A percentile compares a stretch with the other conserved stretches of the same genome.
phyloP scores from a whole-genome alignment of 2,329 filamentous ascomycete species.

The Fusarium humuli region DNA sequence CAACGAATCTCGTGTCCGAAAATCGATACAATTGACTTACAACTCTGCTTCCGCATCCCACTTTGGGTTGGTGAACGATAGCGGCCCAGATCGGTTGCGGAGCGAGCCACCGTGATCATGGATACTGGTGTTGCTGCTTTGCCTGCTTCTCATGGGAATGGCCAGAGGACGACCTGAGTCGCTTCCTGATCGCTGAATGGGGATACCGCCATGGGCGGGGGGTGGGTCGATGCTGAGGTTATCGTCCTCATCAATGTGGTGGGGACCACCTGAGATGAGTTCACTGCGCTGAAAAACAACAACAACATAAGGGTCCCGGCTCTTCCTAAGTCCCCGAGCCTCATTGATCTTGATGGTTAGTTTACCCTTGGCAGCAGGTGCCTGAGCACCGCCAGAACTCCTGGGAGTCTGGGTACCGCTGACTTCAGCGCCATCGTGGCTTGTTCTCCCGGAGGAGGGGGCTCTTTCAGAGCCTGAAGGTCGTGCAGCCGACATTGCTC shows the following conservation, averaged over 20 bases:
- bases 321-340: constrained; percentile 82
- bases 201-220: constrained; percentile 61
- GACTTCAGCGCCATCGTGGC: constrained; percentile 58
- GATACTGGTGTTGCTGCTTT: constrained; percentile 93
- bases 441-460: constrained; percentile 52
- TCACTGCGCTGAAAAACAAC: constrained; percentile 98
- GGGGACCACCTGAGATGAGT: constrained; percentile 89
- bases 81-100: constrained; percentile 67
- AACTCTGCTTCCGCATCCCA: constrained; percentile 98
- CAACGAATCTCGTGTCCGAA: background rate
- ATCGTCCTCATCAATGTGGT: constrained; percentile 71
- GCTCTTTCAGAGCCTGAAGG: constrained; percentile 61
- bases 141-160: constrained; percentile 95
- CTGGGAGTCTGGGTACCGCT: constrained; percentile 66
- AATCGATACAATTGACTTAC: constrained; percentile 65
- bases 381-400: constrained; percentile 66
- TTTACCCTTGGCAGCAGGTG: constrained; percentile 83
- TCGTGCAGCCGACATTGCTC: constrained; percentile 78
- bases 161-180: constrained; percentile 88
- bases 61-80: constrained; percentile 81
- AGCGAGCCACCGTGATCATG: constrained; percentile 70
- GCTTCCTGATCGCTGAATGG: constrained; percentile 78
- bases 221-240: constrained; percentile 60
- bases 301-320: constrained; percentile 92
- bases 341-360: constrained; percentile 90